These are phyloP conservation scores for Kwoniella heveanensis DNA, from an alignment of 768 basidiomycete species.

Conservation along the genomic window DNA sequence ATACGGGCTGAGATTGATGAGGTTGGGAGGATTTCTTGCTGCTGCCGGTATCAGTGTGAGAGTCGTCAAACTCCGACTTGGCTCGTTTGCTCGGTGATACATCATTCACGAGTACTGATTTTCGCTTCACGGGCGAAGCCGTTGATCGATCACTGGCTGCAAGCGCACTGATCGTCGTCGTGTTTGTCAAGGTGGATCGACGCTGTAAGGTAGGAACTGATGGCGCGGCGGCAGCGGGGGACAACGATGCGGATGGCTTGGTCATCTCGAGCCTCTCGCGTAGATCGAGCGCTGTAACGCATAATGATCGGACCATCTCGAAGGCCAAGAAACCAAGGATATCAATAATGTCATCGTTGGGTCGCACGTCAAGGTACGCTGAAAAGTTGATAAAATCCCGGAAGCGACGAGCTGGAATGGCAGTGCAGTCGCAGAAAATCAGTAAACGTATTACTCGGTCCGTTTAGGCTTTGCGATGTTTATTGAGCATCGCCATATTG, in stretches of 20 bases:
- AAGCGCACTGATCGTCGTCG: background rate
- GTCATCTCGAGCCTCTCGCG: conserved; percentile 38
- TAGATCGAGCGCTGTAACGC: conserved; percentile 80
- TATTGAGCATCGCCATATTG: too few species aligned
- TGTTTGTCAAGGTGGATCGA: background rate
- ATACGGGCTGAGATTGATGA: conserved; percentile 59
- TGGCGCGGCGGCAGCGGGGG: background rate
- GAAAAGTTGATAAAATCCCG: conserved; percentile 91
- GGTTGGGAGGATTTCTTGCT: conserved; percentile 60
- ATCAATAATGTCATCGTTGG: conserved; percentile 91
- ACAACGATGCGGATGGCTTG: conserved; percentile 1
- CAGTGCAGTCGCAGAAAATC: too few species aligned
- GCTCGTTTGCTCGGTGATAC: conserved; percentile 14
- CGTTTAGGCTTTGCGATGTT: too few species aligned
- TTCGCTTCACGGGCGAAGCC: conserved; percentile 19
- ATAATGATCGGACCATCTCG: conserved; percentile 93
- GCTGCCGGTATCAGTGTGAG: conserved; percentile 58
- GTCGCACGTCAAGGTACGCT: conserved; percentile 78
- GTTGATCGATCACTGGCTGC: background rate
- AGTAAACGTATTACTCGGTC: too few species aligned
- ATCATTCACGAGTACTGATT: background rate
- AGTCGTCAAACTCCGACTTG: conserved; percentile 5
- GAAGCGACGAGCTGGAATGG: conserved; percentile 96
- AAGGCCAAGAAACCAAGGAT: conserved; percentile 96
- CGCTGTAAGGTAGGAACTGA: background rate